Evolutionary conservation across 192 early-diverging fungal species (phyloP).

Genomic region (Podila minutissima): DNA sequence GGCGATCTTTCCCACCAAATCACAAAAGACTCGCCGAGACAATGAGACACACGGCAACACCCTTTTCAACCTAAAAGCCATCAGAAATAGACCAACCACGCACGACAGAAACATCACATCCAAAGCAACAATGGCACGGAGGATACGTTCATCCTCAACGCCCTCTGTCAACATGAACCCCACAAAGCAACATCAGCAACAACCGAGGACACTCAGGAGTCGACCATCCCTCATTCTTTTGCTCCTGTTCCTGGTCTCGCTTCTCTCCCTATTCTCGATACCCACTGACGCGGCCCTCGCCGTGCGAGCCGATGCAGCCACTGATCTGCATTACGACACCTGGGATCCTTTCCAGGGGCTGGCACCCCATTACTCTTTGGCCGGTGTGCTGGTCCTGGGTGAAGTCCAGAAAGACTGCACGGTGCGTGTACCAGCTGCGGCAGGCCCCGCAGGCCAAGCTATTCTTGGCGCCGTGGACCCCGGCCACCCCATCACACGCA

Average conservation of each 20-base stretch:
- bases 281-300: slow-evolving; percentile 32
- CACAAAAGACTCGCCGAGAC: too few relatives aligned
- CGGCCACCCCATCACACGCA: not conserved
- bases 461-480: slow-evolving; percentile 20
- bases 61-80: not conserved
- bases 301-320: slow-evolving; percentile 4
- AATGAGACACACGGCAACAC: too few relatives aligned
- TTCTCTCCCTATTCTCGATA: not conserved
- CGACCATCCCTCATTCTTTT: not conserved
- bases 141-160: not conserved
- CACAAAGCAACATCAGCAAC: too few relatives aligned
- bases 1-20: too few relatives aligned
- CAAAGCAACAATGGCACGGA: not conserved
- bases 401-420: slow-evolving; percentile 25
- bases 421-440: slow-evolving; percentile 9
- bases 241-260: not conserved
- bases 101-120: not conserved
- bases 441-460: slow-evolving; percentile 15
- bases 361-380: slow-evolving; percentile 14
- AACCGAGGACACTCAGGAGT: too few relatives aligned
- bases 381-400: slow-evolving; percentile 34
- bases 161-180: too few relatives aligned
- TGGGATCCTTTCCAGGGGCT: slow-evolving; percentile 41
- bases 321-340: slow-evolving; percentile 9
- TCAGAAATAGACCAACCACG: not conserved